Evolutionary conservation across 2,329 filamentous ascomycete species (phyloP), one percentile per base, ranked within the genome.

Genomic region (Fusarium sp.): DNA sequence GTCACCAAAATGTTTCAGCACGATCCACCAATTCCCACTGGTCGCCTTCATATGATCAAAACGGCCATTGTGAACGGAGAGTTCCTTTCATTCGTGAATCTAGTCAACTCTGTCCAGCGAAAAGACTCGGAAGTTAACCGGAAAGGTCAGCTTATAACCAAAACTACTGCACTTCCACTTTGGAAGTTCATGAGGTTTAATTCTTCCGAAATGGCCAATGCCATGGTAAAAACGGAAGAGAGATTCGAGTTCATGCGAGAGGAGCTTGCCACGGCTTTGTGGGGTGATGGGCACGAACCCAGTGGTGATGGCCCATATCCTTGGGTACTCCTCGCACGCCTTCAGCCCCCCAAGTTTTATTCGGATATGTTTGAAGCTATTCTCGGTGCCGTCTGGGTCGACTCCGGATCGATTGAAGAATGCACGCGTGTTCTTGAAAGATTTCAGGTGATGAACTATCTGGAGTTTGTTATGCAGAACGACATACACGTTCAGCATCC

Each of bases 311-410:
- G 29, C 16, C 15, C 83, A 21, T 97, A 95, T 77, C 96, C 95
- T 0, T 98, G 95, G 95, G 84, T 88, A 4, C 80, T 90, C 0
- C 87, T 98, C 2, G 85, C 90, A 0, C 85, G 87, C 0, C 83
- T 97, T 2, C 85, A 87, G 19, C 86, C 91, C 1, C 89, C 89
- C 21, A 98, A 98, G 78, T 93, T 93, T 80, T 92, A 92, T 80
- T 95, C 92, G 0, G 95, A 98, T 79, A 82, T 98, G 12, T 85
- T 98, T 15, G 95, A 98, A 82, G 89, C 89, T 37, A 79, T 97
- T 0, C 81, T 98, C 0, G 95, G 93, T 0, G 95, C 94, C 0
- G 86, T 98, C 0, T 98, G 93, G 85, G 84, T 97, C 25, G 96
- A 98, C 79, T 93, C 86, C 0, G 92, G 92, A 0, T 86, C 87